Base-by-base conservation (phyloP, 495 filamentous ascomycete species). In the Xylaria palmicola region DNA sequence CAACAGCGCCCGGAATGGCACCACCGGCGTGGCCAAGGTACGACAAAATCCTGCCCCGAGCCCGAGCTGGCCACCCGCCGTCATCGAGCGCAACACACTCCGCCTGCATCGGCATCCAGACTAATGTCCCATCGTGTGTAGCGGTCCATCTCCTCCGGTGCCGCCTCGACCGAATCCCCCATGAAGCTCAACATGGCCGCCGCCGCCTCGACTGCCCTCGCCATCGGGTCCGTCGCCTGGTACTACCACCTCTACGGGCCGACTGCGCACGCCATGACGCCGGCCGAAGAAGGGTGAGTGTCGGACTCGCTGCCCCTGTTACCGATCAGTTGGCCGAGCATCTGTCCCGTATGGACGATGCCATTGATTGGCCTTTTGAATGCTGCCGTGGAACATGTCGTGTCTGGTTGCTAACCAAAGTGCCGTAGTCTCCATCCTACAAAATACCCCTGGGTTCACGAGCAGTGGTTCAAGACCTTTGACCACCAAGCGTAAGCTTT, bases 231-330 rank as follows among this genome's bases (percentile, higher is more conserved):
- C 57, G 84, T 94, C 68, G 90, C 88, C 56, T 96, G 91, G 92
- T 97, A 96, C 77, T 94, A 92, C 74, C 90, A 96, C 77, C 88
- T 95, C 66, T 98, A 93, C 79, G 95, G 94, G 67, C 84, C 88
- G 60, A 87, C 88, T 63, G 86, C 89, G 37, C 85, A 92, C 76
- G 95, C 94, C 64, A 88, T 89, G 88, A 94, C 95, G 68, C 91
- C 90, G 63, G 84, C 85, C 73, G 95, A 99, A 84, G 95, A 99
- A 87, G 95, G 94, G 94, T 99, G 77, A 86, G 90, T 88, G 40
- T 34, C n/a, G 36, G 40, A 47, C 39, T n/a, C 24, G 20, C 27
- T 32, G 10, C 54, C 20, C 12, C 19, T 20, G n/a, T n/a, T n/a
- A n/a, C n/a, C n/a, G n/a, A n/a, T n/a, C n/a, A n/a, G n/a, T n/a